Base-by-base conservation (phyloP, 2,329 filamentous ascomycete species). In the Neocatenulostroma microsporum region DNA sequence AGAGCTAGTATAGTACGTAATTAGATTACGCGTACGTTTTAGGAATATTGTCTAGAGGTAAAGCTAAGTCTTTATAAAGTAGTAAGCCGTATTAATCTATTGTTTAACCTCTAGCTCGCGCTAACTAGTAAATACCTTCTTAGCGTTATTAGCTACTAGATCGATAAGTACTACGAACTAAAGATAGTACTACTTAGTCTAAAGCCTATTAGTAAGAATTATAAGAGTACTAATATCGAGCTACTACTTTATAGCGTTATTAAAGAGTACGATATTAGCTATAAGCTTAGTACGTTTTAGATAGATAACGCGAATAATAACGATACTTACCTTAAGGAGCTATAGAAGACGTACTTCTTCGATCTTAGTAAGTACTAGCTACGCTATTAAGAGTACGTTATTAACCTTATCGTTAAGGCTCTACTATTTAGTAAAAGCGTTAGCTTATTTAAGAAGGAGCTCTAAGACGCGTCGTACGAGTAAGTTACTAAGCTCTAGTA, bases 341-440 rank as follows among this genome's bases (percentile, higher is more conserved):
- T 35, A 15, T 18, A n/a, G 17, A n/a, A 39, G 37, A 9, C 3
- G 12, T 30, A 39, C 14, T 27, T 14, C 3, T 7, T 38, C 18
- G 20, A 39, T 25, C 9, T 29, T 3, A 6, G 7, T 28, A 26
- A 39, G 27, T 15, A 26, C 15, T 26, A 26, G 12, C 25, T 39
- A 17, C 20, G 31, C 3, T 39, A 18, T 26, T 34, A 34, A 19
- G 25, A 27, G 24, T 21, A 39, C 25, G 21, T 39, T 13, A n/a
- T 39, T 12, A 39, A 39, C 20, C 37, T 33, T 24, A 20, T 39
- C 13, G 31, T 39, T 10, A 35, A 39, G 24, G 31, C 24, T 8
- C 31, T 39, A 13, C 37, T 39, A 17, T 39, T 35, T 25, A 23
- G 37, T 15, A 17, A 29, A 7, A 25, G 37, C 7, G 4, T 34